Conservation (phyloP, 345 rosid genomes). For the Bruguiera parviflora region DNA sequence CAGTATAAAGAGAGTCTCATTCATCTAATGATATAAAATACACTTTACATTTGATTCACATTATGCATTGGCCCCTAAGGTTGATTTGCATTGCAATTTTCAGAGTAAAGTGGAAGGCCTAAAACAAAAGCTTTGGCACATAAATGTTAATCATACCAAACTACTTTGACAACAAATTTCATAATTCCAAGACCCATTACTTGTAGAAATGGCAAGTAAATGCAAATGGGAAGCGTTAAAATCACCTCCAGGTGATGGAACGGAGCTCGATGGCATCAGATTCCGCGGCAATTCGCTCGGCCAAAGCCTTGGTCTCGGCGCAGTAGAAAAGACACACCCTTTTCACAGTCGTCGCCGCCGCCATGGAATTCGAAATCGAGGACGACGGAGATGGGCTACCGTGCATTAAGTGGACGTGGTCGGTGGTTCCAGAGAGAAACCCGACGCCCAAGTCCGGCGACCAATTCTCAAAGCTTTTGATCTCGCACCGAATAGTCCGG, state of each 20-base stretch:
- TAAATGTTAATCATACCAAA: not conserved
- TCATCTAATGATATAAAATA: too few relatives aligned
- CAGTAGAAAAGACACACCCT: slow-evolving; percentile 72
- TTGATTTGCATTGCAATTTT: not conserved
- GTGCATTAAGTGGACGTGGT: slow-evolving; percentile 41
- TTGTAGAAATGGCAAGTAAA: not conserved
- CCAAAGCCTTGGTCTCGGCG: slow-evolving; percentile 72
- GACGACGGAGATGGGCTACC: slow-evolving; percentile 21
- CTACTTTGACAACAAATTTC: slow-evolving; percentile 2
- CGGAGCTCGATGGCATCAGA: slow-evolving; percentile 86
- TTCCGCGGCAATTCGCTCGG: slow-evolving; percentile 62
- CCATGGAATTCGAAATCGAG: slow-evolving; percentile 42
- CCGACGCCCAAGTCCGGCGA: slow-evolving; percentile 46
- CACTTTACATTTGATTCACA: too few relatives aligned
- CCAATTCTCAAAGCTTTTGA: slow-evolving; percentile 53
- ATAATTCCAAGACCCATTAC: too few relatives aligned
- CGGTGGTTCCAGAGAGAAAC: slow-evolving; percentile 43
- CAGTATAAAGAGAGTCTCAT: too few relatives aligned
- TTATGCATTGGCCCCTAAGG: too few relatives aligned
- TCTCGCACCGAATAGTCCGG: slow-evolving; percentile 32
- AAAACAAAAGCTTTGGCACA: not conserved
- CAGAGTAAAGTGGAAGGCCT: not conserved
- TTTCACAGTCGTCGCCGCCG: slow-evolving; percentile 50
- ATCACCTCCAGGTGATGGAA: slow-evolving; percentile 80
- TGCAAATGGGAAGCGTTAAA: not conserved